These are phyloP conservation scores for Melanomma pulvis-pyrius DNA, from an alignment of 495 filamentous ascomycete species.

Conservation along the genomic window DNA sequence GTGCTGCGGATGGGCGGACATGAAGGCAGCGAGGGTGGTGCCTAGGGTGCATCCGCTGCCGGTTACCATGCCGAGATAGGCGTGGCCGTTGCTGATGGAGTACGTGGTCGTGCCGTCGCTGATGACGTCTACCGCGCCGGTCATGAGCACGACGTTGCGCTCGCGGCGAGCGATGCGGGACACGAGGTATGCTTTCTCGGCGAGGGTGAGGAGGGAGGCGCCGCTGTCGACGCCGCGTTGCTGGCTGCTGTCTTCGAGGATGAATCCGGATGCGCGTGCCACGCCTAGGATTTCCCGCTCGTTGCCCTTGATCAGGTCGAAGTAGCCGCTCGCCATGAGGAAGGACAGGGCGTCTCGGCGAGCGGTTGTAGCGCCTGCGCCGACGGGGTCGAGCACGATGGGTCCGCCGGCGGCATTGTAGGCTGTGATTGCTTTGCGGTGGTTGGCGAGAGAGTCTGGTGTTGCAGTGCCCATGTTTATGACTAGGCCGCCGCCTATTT, in stretches of 20 bases:
- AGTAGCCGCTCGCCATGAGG: constrained; percentile 74
- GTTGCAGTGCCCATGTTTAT: constrained; percentile 95
- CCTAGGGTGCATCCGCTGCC: constrained; percentile 88
- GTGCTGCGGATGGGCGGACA: constrained; percentile 63
- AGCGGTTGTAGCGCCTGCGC: constrained; percentile 78
- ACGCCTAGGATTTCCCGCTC: constrained; percentile 85
- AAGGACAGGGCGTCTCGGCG: constrained; percentile 70
- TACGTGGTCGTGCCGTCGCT: constrained; percentile 71
- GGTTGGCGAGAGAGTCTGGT: constrained; percentile 68
- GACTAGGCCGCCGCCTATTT: constrained; percentile 68
- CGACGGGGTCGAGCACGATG: constrained; percentile 88
- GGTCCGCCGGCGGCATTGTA: constrained; percentile 78
- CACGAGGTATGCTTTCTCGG: constrained; percentile 64
- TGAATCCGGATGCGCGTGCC: constrained; percentile 49
- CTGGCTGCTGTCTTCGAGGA: constrained; percentile 47
- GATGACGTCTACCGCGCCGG: constrained; percentile 76
- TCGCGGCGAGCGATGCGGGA: constrained; percentile 66
- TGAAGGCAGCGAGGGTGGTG: constrained; percentile 73
- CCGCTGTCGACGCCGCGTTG: constrained; percentile 90
- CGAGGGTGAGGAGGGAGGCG: constrained; percentile 55
- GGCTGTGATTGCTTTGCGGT: constrained; percentile 66
- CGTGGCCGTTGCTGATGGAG: constrained; percentile 74
- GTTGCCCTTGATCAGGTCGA: constrained; percentile 93
- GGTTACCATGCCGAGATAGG: constrained; percentile 76
- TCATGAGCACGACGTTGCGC: constrained; percentile 81